phyloP scores from a whole-genome alignment of 2,329 filamentous ascomycete genomes.

The Fusarium sublunatum region DNA sequence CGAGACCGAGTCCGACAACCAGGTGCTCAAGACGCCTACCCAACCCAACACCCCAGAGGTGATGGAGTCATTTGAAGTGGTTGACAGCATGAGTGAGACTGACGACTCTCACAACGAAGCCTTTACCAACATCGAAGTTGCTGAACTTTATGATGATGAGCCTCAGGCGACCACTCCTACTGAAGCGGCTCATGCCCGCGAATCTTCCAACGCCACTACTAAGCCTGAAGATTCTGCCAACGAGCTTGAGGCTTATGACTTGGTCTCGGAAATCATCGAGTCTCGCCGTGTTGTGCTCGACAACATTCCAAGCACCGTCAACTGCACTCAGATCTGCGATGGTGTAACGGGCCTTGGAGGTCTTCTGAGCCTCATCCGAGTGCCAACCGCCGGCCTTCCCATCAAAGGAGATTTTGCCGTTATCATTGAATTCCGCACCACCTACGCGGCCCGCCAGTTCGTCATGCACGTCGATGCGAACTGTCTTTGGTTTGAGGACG shows the following conservation, averaged over 20 bases:
- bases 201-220: not conserved
- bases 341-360: conserved; percentile 33
- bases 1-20: not conserved
- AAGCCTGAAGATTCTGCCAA: not conserved
- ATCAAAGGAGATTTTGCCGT: not conserved
- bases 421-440: conserved; percentile 39
- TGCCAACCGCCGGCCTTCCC: conserved; percentile 1
- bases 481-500: not conserved
- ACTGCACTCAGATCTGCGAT: conserved; percentile 30
- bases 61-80: no score
- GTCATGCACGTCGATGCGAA: not conserved
- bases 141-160: not conserved
- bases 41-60: no score
- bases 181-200: not conserved
- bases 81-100: no score
- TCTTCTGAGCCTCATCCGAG: conserved; percentile 8
- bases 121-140: no score
- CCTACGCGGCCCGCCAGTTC: not conserved
- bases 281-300: conserved; percentile 42
- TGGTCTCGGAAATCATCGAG: not conserved
- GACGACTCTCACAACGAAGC: no score
- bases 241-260: not conserved
- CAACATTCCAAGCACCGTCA: conserved; percentile 34
- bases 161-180: not conserved
- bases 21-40: no score